Evolutionary conservation across 305 asterid genomes (phyloP), one percentile per base, ranked within the genome.

Genomic region (Nicotiana rustica): DNA sequence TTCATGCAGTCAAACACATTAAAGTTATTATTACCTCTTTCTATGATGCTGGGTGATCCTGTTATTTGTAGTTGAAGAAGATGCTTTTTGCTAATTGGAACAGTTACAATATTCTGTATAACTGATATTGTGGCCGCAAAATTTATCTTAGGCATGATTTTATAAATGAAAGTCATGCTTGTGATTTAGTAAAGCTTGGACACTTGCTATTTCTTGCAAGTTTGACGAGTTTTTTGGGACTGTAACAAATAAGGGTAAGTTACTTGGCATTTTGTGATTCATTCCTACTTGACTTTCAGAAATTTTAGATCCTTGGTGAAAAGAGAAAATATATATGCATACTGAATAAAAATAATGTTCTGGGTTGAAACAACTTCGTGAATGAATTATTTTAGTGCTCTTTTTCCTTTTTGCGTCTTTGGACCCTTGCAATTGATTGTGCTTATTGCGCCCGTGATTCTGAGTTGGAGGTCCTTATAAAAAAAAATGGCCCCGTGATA

Each of bases 171-270:
- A 71, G 79, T 44, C 61, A 71, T 21, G 18, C 14, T 5, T 0
- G 25, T 47, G 57, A 69, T n/a, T 15, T 1, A 0, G 18, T 69
- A 13, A 49, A 6, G 25, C 62, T 73, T 49, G 62, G 52, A 7
- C 49, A 67, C 52, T 67, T 33, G 49, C 79, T 59, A 21, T 13
- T 13, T 73, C 62, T 73, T 49, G 79, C 79, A 73, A 47, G 14
- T 73, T 73, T 61, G 6, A 13, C 3, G 41, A 73, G 41, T 21
- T 21, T 41, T 71, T 49, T 47, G 79, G 21, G 25, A 6, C 41
- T 14, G 62, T 73, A 25, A 71, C 61, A 21, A 7, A 70, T 47
- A 21, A 73, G 41, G 79, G 35, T 41, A 29, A 75, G 80, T 8
- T 75, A 21, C 55, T 71, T 49, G 79, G 15, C 4, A 75, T 73